phyloP scores from a whole-genome alignment of 257 asterid species.

The Penstemon davidsonii region DNA sequence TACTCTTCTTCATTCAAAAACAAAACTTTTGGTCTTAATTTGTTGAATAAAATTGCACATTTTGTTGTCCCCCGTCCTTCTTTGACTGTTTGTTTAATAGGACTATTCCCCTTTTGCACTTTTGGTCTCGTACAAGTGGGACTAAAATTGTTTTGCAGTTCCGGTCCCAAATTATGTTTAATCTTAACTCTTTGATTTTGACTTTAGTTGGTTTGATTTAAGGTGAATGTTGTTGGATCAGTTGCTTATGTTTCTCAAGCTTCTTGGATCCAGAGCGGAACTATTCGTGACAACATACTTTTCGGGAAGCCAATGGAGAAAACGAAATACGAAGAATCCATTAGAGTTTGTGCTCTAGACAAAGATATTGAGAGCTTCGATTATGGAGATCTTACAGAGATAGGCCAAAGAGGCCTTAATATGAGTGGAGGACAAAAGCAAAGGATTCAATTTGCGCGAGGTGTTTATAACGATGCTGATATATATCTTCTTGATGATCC shows the following conservation, averaged over 20 bases:
- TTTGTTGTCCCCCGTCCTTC: no score
- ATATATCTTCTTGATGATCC: conserved; percentile 83
- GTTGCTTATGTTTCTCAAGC: conserved; percentile 79
- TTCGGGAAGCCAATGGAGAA: conserved; percentile 69
- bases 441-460: conserved; percentile 83
- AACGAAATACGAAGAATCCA: conserved; percentile 49
- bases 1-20: no score
- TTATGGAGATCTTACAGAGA: conserved; percentile 78
- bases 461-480: conserved; percentile 68
- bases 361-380: conserved; percentile 68
- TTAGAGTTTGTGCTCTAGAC: conserved; percentile 59
- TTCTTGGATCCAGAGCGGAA: conserved; percentile 86
- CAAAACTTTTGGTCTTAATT: no score
- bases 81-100: no score
- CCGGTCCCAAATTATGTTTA: not conserved
- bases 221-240: conserved; percentile 65
- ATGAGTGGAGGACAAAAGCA: conserved; percentile 93
- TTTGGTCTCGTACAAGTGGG: no score
- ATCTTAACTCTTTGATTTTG: not conserved
- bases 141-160: no score
- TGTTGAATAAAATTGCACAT: no score
- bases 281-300: conserved; percentile 66
- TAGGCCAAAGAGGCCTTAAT: conserved; percentile 81
- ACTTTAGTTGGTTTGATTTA: conserved; percentile 11
- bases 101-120: no score